These are phyloP conservation scores for Corynascus novoguineensis DNA, from an alignment of 495 filamentous ascomycete genomes.

Conservation along the genomic window DNA sequence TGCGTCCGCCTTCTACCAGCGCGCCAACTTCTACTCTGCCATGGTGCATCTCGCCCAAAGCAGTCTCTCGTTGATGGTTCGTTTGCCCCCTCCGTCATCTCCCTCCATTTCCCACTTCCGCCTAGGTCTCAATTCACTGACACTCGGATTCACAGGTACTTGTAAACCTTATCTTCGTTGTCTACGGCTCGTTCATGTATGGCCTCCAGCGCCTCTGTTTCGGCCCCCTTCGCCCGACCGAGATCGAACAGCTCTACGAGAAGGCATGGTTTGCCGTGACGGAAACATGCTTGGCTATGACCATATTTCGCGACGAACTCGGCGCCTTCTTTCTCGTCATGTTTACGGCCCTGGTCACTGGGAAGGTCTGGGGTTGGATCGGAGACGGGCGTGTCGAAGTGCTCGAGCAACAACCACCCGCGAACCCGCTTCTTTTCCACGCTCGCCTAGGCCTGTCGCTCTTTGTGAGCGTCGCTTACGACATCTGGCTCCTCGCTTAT, in stretches of 20 bases:
- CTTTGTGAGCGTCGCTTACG: constrained; percentile 67
- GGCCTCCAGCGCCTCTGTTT: constrained; percentile 87
- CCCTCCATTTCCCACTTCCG: background rate
- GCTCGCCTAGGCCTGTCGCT: constrained; percentile 73
- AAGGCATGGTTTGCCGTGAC: constrained; percentile 96
- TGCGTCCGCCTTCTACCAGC: constrained; percentile 84
- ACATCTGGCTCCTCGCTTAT: constrained; percentile 71
- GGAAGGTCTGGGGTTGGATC: constrained; percentile 98
- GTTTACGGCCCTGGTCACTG: constrained; percentile 87
- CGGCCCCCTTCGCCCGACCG: constrained; percentile 83
- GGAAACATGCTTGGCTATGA: constrained; percentile 96
- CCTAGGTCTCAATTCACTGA: constrained; percentile 1
- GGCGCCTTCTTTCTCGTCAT: constrained; percentile 92
- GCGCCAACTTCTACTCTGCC: constrained; percentile 95
- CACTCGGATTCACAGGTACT: constrained; percentile 56
- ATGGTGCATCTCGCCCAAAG: constrained; percentile 94
- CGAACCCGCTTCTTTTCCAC: constrained; percentile 87
- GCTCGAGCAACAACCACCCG: constrained; percentile 89
- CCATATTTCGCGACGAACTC: constrained; percentile 93
- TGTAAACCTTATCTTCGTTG: constrained; percentile 76
- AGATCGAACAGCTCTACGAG: constrained; percentile 95
- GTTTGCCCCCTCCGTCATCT: constrained; percentile 19
- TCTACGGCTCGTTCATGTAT: constrained; percentile 70
- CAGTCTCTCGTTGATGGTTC: constrained; percentile 87
- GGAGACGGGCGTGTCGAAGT: constrained; percentile 90